Percentiles rank a stretch among this genome's conserved stretches.
Conservation (phyloP, 2,329 filamentous ascomycete genomes). For the Thyridium curvatum region DNA sequence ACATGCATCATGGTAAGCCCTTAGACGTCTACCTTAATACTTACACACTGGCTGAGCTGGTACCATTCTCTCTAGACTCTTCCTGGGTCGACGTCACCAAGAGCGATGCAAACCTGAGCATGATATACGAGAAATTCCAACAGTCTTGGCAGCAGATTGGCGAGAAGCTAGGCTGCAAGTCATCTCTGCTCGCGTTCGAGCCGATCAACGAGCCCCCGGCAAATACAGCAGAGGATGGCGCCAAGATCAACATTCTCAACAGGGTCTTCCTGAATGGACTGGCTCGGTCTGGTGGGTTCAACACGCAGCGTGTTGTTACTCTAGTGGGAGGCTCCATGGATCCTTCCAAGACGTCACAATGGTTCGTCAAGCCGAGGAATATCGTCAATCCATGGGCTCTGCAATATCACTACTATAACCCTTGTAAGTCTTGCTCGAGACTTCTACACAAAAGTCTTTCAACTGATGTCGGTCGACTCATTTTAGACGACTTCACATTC, state of each 20-base stretch:
- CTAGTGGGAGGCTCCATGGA: slow-evolving; percentile 47
- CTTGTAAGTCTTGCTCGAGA: slow-evolving; percentile 22
- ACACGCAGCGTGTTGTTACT: slow-evolving; percentile 47
- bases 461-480: neutral
- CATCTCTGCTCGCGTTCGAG: slow-evolving; percentile 48
- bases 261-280: slow-evolving; percentile 49
- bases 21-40: no score
- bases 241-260: slow-evolving; percentile 48
- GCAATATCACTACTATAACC: slow-evolving; percentile 57
- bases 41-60: no score
- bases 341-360: slow-evolving; percentile 43
- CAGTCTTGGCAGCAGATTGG: slow-evolving; percentile 53
- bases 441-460: neutral
- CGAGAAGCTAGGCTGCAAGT: slow-evolving; percentile 46
- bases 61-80: slow-evolving; percentile 29
- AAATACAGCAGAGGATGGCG: slow-evolving; percentile 40
- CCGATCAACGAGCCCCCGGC: slow-evolving; percentile 54
- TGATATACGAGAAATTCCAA: slow-evolving; percentile 50
- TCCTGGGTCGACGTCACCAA: slow-evolving; percentile 50
- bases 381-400: slow-evolving; percentile 52
- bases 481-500: slow-evolving; percentile 35
- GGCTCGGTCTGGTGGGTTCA: slow-evolving; percentile 47
- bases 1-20: slow-evolving; percentile 46
- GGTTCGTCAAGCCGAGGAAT: slow-evolving; percentile 41
- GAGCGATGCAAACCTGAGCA: slow-evolving; percentile 36